These are phyloP conservation scores for Bryoerythrophyllum caledonicum DNA, from an alignment of 225 moss, liverwort and hornwort genomes.

Conservation along the genomic window DNA sequence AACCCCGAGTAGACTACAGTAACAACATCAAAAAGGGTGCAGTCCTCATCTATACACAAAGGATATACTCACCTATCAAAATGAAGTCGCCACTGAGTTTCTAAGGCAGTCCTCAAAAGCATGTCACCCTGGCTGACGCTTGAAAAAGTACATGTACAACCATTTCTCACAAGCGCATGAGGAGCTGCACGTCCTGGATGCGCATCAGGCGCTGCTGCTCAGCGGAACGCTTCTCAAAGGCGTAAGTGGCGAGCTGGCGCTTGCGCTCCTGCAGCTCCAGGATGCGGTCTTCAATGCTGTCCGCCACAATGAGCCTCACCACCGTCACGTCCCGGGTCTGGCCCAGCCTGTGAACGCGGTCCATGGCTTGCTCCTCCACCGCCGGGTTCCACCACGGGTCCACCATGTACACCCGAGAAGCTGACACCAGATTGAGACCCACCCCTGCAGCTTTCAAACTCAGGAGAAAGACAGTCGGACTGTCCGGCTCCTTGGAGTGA, in stretches of 20 bases:
- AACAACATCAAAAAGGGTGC: not conserved
- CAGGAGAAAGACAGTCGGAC: conserved; percentile 51
- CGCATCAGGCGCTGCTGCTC: conserved; percentile 53
- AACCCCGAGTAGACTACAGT: not conserved
- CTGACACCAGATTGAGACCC: conserved; percentile 63
- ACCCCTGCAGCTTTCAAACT: conserved; percentile 69
- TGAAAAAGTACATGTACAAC: not conserved
- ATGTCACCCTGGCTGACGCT: not conserved
- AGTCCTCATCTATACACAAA: not conserved
- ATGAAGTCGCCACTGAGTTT: conserved; percentile 15
- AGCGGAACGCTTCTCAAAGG: conserved; percentile 53
- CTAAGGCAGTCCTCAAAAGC: conserved; percentile 17
- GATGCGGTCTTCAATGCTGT: conserved; percentile 60
- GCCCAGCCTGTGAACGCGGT: conserved; percentile 61
- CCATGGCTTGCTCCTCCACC: conserved; percentile 69
- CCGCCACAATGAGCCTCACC: conserved; percentile 51
- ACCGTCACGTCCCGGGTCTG: conserved; percentile 62
- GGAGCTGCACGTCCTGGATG: conserved; percentile 59
- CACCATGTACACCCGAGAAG: conserved; percentile 58
- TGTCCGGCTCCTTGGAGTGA: conserved; percentile 28
- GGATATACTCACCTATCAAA: conserved; percentile 19
- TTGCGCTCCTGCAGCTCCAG: conserved; percentile 59
- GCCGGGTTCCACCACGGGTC: conserved; percentile 75
- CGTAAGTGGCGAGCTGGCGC: conserved; percentile 54
- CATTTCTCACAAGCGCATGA: conserved; percentile 46